Percentiles rank a stretch among this genome's conserved stretches.
Conservation (phyloP, 345 rosid genomes). For the Eucalyptus marginata region DNA sequence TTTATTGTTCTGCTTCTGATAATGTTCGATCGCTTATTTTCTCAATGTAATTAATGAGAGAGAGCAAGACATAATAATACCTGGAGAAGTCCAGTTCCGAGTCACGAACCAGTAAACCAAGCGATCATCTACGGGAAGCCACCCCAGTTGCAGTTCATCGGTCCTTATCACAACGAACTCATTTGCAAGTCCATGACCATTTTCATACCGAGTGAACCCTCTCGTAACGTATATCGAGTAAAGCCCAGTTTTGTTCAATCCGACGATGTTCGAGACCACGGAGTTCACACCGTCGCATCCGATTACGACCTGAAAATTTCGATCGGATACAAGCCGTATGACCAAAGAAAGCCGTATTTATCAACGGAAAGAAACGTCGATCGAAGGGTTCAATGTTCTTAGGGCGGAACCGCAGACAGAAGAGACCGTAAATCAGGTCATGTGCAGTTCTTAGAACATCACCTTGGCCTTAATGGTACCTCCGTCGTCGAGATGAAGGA, state of each 20-base stretch:
- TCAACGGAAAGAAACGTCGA: background rate
- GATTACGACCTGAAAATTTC: background rate
- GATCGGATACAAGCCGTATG: background rate
- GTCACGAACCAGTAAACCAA: conserved; percentile 14
- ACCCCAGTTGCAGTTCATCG: background rate
- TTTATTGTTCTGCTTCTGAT: background rate
- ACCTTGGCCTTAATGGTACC: conserved; percentile 8
- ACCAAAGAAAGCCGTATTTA: background rate
- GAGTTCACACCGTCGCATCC: conserved; percentile 1
- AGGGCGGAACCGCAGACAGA: background rate
- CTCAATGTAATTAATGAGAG: background rate
- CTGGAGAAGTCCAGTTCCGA: conserved; percentile 1
- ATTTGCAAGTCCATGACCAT: background rate
- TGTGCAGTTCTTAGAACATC: background rate
- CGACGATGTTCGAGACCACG: background rate
- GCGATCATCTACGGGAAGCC: background rate
- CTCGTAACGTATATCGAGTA: background rate
- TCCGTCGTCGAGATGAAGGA: conserved; percentile 9
- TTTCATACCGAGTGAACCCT: background rate
- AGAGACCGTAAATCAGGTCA: background rate
- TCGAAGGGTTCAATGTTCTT: background rate
- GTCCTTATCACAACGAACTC: background rate
- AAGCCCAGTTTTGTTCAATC: background rate
- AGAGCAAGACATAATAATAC: background rate
- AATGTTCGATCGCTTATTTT: background rate